Conservation (phyloP, 345 rosid species). For the Durio zibethinus region DNA sequence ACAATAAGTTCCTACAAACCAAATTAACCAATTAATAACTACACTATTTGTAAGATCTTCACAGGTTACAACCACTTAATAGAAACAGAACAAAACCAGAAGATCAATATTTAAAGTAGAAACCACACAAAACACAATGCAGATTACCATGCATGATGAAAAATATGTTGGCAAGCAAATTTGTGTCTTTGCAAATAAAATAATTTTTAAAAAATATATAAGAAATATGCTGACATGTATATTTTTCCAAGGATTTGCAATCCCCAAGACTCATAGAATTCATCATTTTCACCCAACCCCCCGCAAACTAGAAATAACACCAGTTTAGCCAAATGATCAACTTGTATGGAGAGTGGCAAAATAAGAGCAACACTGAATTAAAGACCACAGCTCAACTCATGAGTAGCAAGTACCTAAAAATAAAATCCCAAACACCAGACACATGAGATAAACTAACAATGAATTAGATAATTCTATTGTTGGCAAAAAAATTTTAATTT, state of each 20-base stretch:
- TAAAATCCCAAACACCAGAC: background rate
- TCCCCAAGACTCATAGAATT: background rate
- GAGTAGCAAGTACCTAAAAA: background rate
- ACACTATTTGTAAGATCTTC: conserved; percentile 5
- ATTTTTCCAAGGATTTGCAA: background rate
- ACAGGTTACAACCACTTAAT: background rate
- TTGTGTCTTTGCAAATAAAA: background rate
- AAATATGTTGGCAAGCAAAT: background rate
- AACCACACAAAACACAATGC: background rate
- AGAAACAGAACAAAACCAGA: background rate
- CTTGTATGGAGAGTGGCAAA: background rate
- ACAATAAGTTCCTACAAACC: conserved; percentile 74
- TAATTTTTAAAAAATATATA: background rate
- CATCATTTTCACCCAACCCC: background rate
- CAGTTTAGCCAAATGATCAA: background rate
- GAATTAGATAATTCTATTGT: background rate
- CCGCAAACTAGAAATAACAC: background rate
- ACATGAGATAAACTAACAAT: background rate
- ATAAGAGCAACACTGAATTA: background rate
- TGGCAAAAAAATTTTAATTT: background rate
- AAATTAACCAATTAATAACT: conserved; percentile 13
- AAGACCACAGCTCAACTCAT: background rate
- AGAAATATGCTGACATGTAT: background rate
- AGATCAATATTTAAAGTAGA: background rate
- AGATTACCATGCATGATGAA: background rate